Base-by-base conservation (phyloP, 441 rosid genomes). In the Hura crepitans region DNA sequence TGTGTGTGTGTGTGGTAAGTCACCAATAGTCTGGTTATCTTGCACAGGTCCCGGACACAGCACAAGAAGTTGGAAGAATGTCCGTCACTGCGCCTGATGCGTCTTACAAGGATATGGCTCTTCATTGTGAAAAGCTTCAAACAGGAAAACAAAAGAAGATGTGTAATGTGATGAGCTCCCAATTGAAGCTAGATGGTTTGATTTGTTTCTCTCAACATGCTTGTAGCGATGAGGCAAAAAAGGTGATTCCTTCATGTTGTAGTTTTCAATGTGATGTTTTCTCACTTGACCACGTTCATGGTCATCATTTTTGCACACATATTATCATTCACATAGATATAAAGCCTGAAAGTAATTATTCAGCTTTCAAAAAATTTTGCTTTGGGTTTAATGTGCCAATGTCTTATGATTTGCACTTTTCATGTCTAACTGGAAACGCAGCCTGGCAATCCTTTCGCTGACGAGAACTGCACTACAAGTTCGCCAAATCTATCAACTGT, bases 111-210 rank as follows among this genome's bases (percentile, higher is more conserved):
- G 91, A 88, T 75, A 84, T 85, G 82, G 89, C 91, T 6, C 80
- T 33, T 43, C 93, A 88, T 67, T 90, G 96, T 23, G 93, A 90
- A 77, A 75, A 85, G 22, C 89, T 90, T 56, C 78, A 77, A 59
- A 72, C 75, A 51, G 92, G 88, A 78, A 90, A 88, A 80, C 90
- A 84, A 74, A 70, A 78, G 77, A 84, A 83, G 83, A 88, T 90
- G 86, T 85, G 85, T 58, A 76, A 76, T 74, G 70, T 89, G 81
- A 84, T 85, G 84, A 77, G 70, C 62, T 51, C 70, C 73, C 84
- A 81, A 9, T 58, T 70, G 63, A 80, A 70, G 73, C 89, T 78
- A 39, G 89, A 81, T 66, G 78, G 80, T 64, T 70, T 64, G 50
- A 59, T 70, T 50, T 65, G 60, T 56, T 30, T 70, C n/a, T 27